Evolutionary conservation across 2,329 filamentous ascomycete species (phyloP), one percentile per base, ranked within the genome.

Genomic region (Aschersonia sp.): DNA sequence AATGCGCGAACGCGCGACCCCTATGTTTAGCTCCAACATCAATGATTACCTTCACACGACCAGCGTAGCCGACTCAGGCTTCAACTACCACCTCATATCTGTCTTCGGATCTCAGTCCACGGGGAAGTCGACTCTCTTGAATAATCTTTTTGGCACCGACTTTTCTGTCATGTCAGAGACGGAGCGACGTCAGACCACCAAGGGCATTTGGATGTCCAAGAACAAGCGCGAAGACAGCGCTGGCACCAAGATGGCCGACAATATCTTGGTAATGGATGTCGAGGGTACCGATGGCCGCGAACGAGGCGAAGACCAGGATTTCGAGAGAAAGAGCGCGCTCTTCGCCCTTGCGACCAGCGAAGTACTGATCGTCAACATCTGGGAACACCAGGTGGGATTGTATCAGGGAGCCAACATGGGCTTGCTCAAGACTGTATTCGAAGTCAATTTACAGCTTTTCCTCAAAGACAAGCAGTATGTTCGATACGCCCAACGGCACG

Each of bases 331-430:
- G 72, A 95, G 89, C 65, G 92, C 92, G 30, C 76, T 98, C 22
- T 98, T 98, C 67, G 92, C 92, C 46, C 76, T 98, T 58, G 92
- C 92, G 45, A 98, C 92, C 14, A 97, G 90, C 63, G 92, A 98
- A 70, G 90, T 98, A 46, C 74, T 98, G 56, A 94, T 98, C 61
- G 84, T 98, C 66, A 98, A 98, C 63, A 94, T 98, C 55, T 98
- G 92, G 92, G 92, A 98, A 67, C 90, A 95, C 65, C 92, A 98
- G 67, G 92, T 98, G 52, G 92, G 92, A 44, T 66, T 98, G 64
- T 98, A 98, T 63, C 90, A 98, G 68, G 92, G 92, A 49, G 92
- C 92, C 57, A 98, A 98, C 65, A 98, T 98, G 92, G 92, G 92
- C 7, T 68, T 98, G 58, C 72, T 98, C 59, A 98, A 98, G 76